phyloP scores from a whole-genome alignment of 2,329 filamentous ascomycete species.

The Orbilia oligospora region DNA sequence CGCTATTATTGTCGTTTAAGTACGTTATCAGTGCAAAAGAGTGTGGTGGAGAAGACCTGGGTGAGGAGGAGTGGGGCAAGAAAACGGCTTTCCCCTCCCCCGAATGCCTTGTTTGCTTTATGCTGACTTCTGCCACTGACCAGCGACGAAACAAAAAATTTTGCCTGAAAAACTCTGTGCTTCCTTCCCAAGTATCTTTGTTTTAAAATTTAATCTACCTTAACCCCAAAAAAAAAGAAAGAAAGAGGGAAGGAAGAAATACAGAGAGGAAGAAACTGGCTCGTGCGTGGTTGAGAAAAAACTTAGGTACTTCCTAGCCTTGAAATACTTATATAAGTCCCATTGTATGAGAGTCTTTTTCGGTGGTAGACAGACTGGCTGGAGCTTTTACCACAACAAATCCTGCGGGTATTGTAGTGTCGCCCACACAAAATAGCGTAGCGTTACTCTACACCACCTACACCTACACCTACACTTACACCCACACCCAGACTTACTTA shows the following conservation, averaged over 20 bases:
- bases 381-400: conserved; percentile 23
- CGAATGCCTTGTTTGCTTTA: conserved; percentile 24
- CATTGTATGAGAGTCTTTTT: conserved; percentile 13
- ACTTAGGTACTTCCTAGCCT: no score
- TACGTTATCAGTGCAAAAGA: conserved; percentile 1
- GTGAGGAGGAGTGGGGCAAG: conserved; percentile 40
- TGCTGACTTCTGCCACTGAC: not conserved
- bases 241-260: not conserved
- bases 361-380: not conserved
- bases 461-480: not conserved
- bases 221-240: not conserved
- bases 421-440: no score
- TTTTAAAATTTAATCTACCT: not conserved
- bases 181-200: not conserved
- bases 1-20: conserved; percentile 26
- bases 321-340: not conserved
- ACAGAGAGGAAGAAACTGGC: not conserved
- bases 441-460: not conserved
- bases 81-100: conserved; percentile 41
- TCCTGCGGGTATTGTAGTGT: not conserved
- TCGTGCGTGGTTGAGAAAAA: not conserved
- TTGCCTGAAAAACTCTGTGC: conserved; percentile 27
- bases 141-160: conserved; percentile 11
- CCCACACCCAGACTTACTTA: no score
- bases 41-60: conserved; percentile 4